Evolutionary conservation across 768 basidiomycete species (phyloP).

Genomic region (Holtermanniella nyarrowii): DNA sequence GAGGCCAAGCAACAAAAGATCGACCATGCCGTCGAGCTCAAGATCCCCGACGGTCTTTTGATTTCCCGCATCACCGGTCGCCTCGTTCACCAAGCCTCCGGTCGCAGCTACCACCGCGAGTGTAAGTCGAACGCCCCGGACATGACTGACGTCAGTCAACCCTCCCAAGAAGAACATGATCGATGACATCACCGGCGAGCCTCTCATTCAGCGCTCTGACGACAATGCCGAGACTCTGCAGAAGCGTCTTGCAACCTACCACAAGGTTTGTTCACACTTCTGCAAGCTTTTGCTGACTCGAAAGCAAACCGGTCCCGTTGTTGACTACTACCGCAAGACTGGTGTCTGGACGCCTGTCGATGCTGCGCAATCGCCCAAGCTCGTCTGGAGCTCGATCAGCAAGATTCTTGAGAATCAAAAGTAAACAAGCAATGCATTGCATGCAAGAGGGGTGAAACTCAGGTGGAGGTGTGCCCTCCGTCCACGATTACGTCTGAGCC

Average conservation of each 20-base stretch:
- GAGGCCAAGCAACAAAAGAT: conserved; percentile 69
- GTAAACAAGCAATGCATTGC: background rate
- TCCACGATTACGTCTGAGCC: conserved; percentile 35
- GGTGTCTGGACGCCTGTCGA: conserved; percentile 85
- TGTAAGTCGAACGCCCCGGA: conserved; percentile 51
- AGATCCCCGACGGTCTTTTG: conserved; percentile 86
- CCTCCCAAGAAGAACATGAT: conserved; percentile 92
- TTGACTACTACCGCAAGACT: conserved; percentile 87
- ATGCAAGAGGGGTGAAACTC: background rate
- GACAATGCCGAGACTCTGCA: conserved; percentile 92
- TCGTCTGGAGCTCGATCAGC: conserved; percentile 60
- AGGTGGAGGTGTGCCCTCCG: conserved; percentile 32
- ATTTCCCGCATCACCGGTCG: conserved; percentile 97
- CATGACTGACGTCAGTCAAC: conserved; percentile 45
- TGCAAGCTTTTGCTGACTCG: background rate
- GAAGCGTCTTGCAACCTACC: conserved; percentile 80
- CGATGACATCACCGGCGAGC: conserved; percentile 92
- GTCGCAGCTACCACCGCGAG: conserved; percentile 87
- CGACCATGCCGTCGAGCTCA: conserved; percentile 73
- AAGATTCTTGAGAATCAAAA: conserved; percentile 18
- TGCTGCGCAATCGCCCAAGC: conserved; percentile 79
- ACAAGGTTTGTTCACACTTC: conserved; percentile 41
- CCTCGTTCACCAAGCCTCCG: conserved; percentile 77
- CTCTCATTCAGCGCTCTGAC: conserved; percentile 91
- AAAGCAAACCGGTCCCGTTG: conserved; percentile 83